Evolutionary conservation across 202 grass and related monocot genomes (phyloP), one percentile per base, ranked within the genome.

Genomic region (Hordeum pubiflorum): DNA sequence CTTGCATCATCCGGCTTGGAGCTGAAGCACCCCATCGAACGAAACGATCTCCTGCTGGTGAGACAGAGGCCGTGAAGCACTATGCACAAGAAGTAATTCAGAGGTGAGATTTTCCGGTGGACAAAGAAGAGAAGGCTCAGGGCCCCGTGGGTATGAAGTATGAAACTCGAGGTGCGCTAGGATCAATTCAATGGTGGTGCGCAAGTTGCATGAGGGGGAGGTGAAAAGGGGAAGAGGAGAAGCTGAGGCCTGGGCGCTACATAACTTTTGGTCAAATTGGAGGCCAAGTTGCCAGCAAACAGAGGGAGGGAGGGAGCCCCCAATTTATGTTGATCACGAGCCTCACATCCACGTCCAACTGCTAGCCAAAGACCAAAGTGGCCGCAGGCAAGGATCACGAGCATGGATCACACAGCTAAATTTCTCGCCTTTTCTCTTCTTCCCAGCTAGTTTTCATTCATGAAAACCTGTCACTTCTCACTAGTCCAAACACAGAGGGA

Each of bases 11-110:
- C 79, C 57, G 60, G 78, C 44, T 81, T 89, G 8, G 89, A 94
- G 59, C 12, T 70, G 43, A 91, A 71, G 78, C 91, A 94, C 56
- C 91, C 91, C 91, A 94, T 72, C 70, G 6, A 74, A 83, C 37
- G 9, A 4, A 2, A 0, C 48, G 2, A 17, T 70, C 20, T 70
- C 52, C 34, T 69, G 14, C 12, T 0, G 38, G 38, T 10, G 38
- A 39, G 38, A 36, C 5, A 38, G 36, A 9, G 36, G 36, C 36
- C 36, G 36, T 2, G 63, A 67, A 21, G 4, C 9, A 66, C 33
- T 64, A 29, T 2, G 32, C 24, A 32, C 4, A 52, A 6, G 15
- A 54, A 32, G 0, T 11, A 79, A 21, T 66, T 29, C 17, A 84
- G 50, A 29, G 76, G 39, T 50, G 66, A 67, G 34, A 10, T 7